Evolutionary conservation across 1,284 basidiomycete genomes (phyloP), one percentile per base, ranked within the genome.

Genomic region (Porodaedalea pini): DNA sequence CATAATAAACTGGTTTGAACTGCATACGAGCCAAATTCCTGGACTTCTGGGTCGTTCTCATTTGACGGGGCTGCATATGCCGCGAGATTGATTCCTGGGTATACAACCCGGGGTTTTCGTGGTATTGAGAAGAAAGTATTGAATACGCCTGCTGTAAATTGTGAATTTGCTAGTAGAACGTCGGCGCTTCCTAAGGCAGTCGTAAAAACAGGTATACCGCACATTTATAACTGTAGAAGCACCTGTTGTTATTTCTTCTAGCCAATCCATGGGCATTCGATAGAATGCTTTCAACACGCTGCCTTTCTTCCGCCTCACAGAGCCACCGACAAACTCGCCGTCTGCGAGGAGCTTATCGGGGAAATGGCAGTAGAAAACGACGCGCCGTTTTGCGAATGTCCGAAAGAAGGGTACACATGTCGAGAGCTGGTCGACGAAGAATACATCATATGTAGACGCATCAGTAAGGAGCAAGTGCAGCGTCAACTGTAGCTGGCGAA

Each of bases 281-380:
- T 99, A 99, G 4, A 91, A 47, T 37, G 78, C 70, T 70, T 93
- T 92, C 57, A 94, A 62, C 4, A 86, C 34, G 2, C 80, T 70
- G 0, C 71, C 72, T 10, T 73, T 71, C 48, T 67, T 78, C 66
- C 66, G 75, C 54, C 48, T 67, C 32, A 70, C 62, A 19, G 64
- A 66, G 10, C 69, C 85, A 54, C 87, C 85, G 2, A 86, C 78
- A 62, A 87, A 90, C 19, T 82, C 83, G 1, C 91, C 92, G 69
- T 85, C 77, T 51, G 92, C 80, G n/a, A 97, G 79, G 0, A 97
- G 76, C 69, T 95, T 94, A 73, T 98, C 94, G 0, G 97, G 96
- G 67, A 98, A 99, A 71, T 99, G 96, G 66, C 94, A 97, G 71
- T 99, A 99, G 73, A 98, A 99, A 15, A 99, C 85, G 23, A 97